phyloP scores from a whole-genome alignment of 345 rosid species.

The Murraya paniculata region DNA sequence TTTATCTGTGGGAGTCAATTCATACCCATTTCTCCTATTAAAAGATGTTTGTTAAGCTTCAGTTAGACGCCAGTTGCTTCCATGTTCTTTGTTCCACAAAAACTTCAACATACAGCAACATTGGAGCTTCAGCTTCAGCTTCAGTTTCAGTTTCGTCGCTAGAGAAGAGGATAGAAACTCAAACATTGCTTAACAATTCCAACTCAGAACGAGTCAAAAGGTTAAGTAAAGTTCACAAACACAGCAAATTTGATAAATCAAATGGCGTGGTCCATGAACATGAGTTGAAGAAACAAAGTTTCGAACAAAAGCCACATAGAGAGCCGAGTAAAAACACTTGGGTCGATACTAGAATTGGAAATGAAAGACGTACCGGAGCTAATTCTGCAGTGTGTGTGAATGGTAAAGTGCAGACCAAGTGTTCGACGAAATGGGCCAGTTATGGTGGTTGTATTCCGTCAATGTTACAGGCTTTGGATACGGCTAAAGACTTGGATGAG shows the following conservation, averaged over 20 bases:
- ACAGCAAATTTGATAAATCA: constrained; percentile 9
- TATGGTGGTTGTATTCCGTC: constrained; percentile 76
- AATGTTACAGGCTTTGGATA: constrained; percentile 64
- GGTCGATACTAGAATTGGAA: constrained; percentile 16
- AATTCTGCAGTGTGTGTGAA: background rate
- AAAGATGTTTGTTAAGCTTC: constrained; percentile 57
- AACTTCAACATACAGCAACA: constrained; percentile 31
- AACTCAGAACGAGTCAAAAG: constrained; percentile 23
- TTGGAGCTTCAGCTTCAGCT: constrained; percentile 27
- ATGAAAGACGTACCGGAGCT: constrained; percentile 16
- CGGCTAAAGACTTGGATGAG: constrained; percentile 52
- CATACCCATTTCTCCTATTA: background rate
- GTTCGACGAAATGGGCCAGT: constrained; percentile 74
- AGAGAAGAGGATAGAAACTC: constrained; percentile 38
- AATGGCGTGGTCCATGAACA: constrained; percentile 26
- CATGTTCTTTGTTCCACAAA: constrained; percentile 39
- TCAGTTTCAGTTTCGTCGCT: constrained; percentile 33
- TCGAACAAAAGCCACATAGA: constrained; percentile 35
- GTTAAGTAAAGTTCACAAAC: constrained; percentile 25
- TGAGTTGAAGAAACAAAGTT: constrained; percentile 21
- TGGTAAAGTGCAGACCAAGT: constrained; percentile 46
- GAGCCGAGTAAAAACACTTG: constrained; percentile 9
- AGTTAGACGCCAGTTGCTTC: constrained; percentile 47
- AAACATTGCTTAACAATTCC: constrained; percentile 30
- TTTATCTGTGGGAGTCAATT: background rate